A percentile compares a stretch with the other conserved stretches of the same genome.
Evolutionary conservation across 2,329 filamentous ascomycete species (phyloP).

Genomic region (Penicillium concentricum): DNA sequence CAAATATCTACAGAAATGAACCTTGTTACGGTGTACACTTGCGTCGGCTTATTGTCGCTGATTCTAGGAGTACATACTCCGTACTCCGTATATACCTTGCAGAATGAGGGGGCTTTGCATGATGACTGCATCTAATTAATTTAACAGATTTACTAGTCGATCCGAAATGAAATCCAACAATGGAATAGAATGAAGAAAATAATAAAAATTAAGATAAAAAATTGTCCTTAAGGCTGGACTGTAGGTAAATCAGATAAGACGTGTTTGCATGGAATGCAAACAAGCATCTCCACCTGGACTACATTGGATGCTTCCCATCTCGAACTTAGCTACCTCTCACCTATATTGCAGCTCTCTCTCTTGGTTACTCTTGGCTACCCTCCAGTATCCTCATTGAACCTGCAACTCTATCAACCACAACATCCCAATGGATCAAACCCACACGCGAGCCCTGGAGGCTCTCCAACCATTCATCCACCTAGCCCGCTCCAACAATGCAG

Average conservation of each 20-base stretch:
- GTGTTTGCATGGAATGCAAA: conserved; percentile 27
- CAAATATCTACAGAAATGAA: conserved; percentile 3
- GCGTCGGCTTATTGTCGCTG: neutral
- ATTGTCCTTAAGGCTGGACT: too few species aligned
- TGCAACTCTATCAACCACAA: neutral
- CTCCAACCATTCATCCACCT: conserved; percentile 85
- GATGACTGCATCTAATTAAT: neutral
- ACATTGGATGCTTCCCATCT: neutral
- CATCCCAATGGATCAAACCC: conserved; percentile 46
- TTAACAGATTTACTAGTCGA: neutral
- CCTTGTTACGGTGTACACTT: neutral
- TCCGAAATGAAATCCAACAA: neutral
- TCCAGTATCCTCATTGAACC: neutral
- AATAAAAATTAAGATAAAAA: neutral
- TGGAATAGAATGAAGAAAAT: neutral
- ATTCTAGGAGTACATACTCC: too few species aligned
- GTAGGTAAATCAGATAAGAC: conserved; percentile 16
- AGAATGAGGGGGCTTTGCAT: neutral
- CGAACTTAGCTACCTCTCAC: neutral
- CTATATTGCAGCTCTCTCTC: neutral
- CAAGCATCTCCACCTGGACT: conserved; percentile 7
- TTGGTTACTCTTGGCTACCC: neutral
- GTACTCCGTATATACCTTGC: too few species aligned
- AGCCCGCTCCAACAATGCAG: conserved; percentile 70
- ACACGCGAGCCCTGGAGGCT: conserved; percentile 57